phyloP scores from a whole-genome alignment of 2,329 filamentous ascomycete genomes.

The Colletotrichum sublineola region DNA sequence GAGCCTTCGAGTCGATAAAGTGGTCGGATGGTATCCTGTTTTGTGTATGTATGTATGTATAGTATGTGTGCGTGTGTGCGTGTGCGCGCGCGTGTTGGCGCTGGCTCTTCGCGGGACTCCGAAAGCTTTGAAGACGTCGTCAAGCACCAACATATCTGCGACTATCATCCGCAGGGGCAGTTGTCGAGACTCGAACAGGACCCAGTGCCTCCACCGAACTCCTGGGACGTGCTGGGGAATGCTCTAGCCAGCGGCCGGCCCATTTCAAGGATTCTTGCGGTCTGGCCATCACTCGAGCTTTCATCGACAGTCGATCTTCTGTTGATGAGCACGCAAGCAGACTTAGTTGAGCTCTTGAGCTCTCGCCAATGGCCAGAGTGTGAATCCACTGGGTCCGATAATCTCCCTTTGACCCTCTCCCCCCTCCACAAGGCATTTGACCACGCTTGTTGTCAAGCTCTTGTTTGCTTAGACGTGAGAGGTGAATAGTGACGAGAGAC shows the following conservation, averaged over 20 bases:
- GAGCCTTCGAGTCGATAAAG: not conserved
- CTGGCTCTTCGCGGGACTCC: not conserved
- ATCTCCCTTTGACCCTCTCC: not conserved
- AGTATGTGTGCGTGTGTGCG: too few species aligned
- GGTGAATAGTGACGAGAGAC: not conserved
- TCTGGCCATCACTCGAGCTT: conserved; percentile 27
- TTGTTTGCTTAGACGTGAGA: not conserved
- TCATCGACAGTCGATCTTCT: conserved; percentile 31
- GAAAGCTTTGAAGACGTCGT: not conserved
- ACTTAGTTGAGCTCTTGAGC: not conserved
- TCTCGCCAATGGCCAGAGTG: not conserved
- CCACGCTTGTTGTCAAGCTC: not conserved
- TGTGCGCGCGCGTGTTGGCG: too few species aligned
- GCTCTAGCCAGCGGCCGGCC: conserved; percentile 4
- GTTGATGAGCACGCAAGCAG: not conserved
- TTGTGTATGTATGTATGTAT: not conserved
- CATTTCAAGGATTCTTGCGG: not conserved
- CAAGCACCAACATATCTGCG: too few species aligned
- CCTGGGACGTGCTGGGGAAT: conserved; percentile 36
- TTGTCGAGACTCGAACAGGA: conserved; percentile 18
- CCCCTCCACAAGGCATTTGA: not conserved
- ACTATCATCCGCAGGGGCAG: conserved; percentile 14
- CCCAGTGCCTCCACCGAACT: conserved; percentile 39
- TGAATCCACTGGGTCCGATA: not conserved
- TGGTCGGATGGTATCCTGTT: not conserved